Evolutionary conservation across 352 stramenopile species (phyloP), one percentile per base, ranked within the genome.

Genomic region (Phytophthora pisi): DNA sequence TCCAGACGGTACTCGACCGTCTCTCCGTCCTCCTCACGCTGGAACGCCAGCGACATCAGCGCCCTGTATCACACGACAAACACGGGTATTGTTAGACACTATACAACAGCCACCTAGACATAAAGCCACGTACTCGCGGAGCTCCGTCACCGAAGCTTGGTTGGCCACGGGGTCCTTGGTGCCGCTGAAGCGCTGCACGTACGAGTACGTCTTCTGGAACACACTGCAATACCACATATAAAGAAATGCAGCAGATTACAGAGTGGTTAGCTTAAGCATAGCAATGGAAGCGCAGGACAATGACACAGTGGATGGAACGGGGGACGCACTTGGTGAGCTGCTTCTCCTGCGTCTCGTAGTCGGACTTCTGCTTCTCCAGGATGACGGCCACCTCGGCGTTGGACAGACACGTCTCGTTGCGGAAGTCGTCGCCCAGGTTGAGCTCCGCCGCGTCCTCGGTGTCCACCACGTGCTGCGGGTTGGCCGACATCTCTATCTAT

Each of bases 151-250:
- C 4, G 86, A 94, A 55, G 88, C 86, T 78, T 97, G 90, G 72
- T 97, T 97, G 43, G 88, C 77, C n/a, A 97, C 87, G 0, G 90
- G 90, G 59, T 97, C 89, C 66, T 96, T 96, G n/a, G 89, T 97
- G 55, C 90, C 89, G 46, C 89, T 96, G 66, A 97, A 97, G 49
- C 90, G 86, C 70, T 96, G 90, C 59, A 96, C 90, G 54, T 97
- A 97, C 61, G 90, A 95, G 65, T 96, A 95, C 34, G 90, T 97
- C 81, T 96, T 96, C 71, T 96, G 87, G 68, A 97, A 97, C 20
- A 97, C 89, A 61, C 86, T 94, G 28, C 13, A 68, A 54, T 23
- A 11, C 15, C 26, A 64, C 4, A 18, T 26, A 38, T 26, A 59
- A 1, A 9, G 45, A 20, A 36, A 24, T 31, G 6, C 60, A 15